Base-by-base conservation (phyloP, 768 basidiomycete genomes). In the Paxillus involutus region DNA sequence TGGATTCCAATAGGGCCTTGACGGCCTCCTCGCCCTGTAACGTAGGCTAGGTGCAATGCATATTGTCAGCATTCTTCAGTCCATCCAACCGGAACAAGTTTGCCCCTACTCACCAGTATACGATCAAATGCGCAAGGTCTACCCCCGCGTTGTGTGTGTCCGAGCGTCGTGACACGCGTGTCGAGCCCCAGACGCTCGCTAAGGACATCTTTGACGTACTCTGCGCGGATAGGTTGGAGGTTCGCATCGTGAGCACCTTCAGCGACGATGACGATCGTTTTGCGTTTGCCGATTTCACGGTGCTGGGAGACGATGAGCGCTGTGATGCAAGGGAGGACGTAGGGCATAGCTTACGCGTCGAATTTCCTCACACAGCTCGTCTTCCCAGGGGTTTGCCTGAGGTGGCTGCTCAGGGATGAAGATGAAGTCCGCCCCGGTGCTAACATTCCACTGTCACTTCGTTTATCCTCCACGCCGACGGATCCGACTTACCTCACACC, bases 341-440 rank as follows among this genome's bases (percentile, higher is more conserved):
- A 16, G 45, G 35, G 24, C 35, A 41, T 13, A 6, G 74, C 85
- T 55, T 66, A 94, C 95, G 17, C 82, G 81, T 24, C 85, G 80
- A 53, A 98, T 89, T 44, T 85, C 82, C 14, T 80, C 80, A 69
- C 94, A 98, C 92, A 98, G 92, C 62, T 86, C 82, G 53, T 89
- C 83, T 66, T 97, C 92, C 97, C 97, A 99, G 40, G 87, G 81
- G 57, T 85, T 81, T 0, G 69, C 71, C 53, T 77, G 74, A 0
- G 96, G 94, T 24, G 96, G 97, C 43, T 83, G 78, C 74, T 99
- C 97, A 1, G 97, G 97, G 56, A 99, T 97, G 74, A 98, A 98
- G 60, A 98, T 84, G 69, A 94, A 98, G 66, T 99, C 97, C 19
- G 95, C 97, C 11, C 96, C 97, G 45, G 84, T 83, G 58, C 90